These are phyloP conservation scores for Sequoia sempervirens DNA, from an alignment of 75 land plant genomes.

Conservation along the genomic window DNA sequence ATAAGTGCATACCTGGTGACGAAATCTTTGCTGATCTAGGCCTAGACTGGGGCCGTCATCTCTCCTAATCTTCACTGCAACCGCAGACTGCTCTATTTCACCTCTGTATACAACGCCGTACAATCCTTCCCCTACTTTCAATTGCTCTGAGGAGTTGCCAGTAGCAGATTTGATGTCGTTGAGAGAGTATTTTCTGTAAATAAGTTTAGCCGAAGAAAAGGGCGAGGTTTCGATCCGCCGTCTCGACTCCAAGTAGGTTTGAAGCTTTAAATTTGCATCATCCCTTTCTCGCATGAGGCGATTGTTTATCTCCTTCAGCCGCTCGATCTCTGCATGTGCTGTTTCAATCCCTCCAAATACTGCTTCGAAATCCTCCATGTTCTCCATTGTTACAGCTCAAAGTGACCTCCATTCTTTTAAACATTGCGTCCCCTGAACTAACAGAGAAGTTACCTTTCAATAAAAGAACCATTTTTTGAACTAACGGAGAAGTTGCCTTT, in stretches of 20 bases:
- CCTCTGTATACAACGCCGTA: conserved; percentile 61
- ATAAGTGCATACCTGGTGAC: conserved; percentile 31
- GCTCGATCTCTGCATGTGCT: background rate
- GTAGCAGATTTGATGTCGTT: conserved; percentile 18
- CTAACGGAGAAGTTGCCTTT: no score
- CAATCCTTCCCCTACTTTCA: conserved; percentile 38
- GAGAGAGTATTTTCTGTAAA: background rate
- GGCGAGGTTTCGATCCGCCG: background rate
- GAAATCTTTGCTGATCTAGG: conserved; percentile 38
- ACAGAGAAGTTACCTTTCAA: no score
- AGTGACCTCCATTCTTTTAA: no score
- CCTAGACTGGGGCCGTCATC: conserved; percentile 22
- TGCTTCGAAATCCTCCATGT: no score
- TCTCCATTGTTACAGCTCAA: no score
- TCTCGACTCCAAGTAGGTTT: background rate
- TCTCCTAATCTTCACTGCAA: conserved; percentile 49
- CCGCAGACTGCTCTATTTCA: conserved; percentile 43
- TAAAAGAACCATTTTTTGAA: no score
- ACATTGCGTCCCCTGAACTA: no score
- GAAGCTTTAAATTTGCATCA: background rate
- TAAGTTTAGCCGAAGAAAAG: background rate
- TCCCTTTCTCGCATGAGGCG: background rate
- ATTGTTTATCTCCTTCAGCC: background rate
- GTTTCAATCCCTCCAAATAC: no score
- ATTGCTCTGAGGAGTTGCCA: conserved; percentile 11